phyloP scores from a whole-genome alignment of 2,329 filamentous ascomycete species.

The Sclerotinia spermophila region DNA sequence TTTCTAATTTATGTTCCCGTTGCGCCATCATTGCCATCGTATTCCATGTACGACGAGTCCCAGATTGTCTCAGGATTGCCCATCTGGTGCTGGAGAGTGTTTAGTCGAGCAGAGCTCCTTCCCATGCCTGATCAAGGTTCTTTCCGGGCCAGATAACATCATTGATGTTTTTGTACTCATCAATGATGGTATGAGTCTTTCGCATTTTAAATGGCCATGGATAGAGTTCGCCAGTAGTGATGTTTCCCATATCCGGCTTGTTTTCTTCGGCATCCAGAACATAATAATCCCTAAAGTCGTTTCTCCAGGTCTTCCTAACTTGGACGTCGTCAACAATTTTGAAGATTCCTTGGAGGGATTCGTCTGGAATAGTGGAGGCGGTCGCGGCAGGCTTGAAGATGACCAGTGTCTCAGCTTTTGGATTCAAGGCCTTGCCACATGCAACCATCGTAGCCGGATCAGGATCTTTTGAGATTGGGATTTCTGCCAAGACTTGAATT shows the following conservation, averaged over 20 bases:
- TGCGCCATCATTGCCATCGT: not conserved
- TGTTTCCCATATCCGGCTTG: not conserved
- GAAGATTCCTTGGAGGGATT: not conserved
- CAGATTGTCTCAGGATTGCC: not conserved
- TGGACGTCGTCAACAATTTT: not conserved
- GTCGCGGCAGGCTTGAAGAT: not conserved
- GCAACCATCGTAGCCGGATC: not conserved
- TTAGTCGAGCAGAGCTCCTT: not conserved
- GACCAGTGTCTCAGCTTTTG: not conserved
- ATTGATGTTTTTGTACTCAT: not conserved
- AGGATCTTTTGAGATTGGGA: not conserved
- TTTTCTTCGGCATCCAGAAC: not conserved
- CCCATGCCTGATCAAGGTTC: not conserved
- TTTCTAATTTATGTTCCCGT: too few species aligned
- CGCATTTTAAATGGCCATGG: slow-evolving; percentile 1
- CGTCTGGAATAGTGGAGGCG: not conserved
- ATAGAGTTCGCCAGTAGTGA: not conserved
- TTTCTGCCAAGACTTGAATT: not conserved
- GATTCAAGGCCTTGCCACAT: not conserved
- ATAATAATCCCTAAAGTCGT: not conserved
- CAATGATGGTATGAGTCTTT: not conserved
- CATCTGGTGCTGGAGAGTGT: not conserved
- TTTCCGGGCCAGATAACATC: not conserved
- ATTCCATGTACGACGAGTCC: not conserved
- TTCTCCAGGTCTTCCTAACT: not conserved